Evolutionary conservation across 2,329 filamentous ascomycete species (phyloP).

Genomic region (Botrytis squamosa): DNA sequence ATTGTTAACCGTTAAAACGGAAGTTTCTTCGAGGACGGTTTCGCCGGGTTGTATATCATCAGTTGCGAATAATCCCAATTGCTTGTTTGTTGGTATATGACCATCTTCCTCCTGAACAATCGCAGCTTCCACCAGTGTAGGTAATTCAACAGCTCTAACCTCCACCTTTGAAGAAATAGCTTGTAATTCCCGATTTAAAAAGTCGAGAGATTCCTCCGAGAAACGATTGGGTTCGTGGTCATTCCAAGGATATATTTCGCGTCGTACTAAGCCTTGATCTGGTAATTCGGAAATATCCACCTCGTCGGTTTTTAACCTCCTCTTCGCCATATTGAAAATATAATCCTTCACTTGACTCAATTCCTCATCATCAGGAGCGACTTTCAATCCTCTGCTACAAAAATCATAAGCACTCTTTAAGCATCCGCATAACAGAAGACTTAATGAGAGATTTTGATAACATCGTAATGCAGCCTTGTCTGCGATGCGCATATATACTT

Average conservation of each 20-base stretch:
- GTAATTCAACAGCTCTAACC: constrained; percentile 72
- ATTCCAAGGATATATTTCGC: constrained; percentile 72
- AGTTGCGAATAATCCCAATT: constrained; percentile 88
- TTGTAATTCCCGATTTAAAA: constrained; percentile 69
- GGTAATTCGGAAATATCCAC: constrained; percentile 59
- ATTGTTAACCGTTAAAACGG: constrained; percentile 85
- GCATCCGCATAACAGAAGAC: constrained; percentile 64
- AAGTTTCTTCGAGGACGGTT: constrained; percentile 75
- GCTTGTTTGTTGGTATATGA: constrained; percentile 61
- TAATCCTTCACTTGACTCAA: constrained; percentile 54
- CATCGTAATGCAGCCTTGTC: constrained; percentile 54
- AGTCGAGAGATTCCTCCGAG: constrained; percentile 63
- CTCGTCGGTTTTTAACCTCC: constrained; percentile 46
- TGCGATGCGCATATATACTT: constrained; percentile 45
- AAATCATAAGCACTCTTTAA: constrained; percentile 67
- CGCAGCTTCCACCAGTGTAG: constrained; percentile 56
- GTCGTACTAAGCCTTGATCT: constrained; percentile 67
- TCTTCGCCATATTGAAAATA: constrained; percentile 53
- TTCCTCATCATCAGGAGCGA: constrained; percentile 55
- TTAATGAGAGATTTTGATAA: constrained; percentile 58
- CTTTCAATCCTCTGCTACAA: constrained; percentile 57
- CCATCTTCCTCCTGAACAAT: constrained; percentile 50
- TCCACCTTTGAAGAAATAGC: constrained; percentile 77
- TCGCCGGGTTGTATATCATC: constrained; percentile 76
- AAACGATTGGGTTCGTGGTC: constrained; percentile 67